A percentile compares a stretch with the other conserved stretches of the same genome.
Evolutionary conservation across 768 basidiomycete genomes (phyloP).

Genomic region (Rhizopogon rudus): DNA sequence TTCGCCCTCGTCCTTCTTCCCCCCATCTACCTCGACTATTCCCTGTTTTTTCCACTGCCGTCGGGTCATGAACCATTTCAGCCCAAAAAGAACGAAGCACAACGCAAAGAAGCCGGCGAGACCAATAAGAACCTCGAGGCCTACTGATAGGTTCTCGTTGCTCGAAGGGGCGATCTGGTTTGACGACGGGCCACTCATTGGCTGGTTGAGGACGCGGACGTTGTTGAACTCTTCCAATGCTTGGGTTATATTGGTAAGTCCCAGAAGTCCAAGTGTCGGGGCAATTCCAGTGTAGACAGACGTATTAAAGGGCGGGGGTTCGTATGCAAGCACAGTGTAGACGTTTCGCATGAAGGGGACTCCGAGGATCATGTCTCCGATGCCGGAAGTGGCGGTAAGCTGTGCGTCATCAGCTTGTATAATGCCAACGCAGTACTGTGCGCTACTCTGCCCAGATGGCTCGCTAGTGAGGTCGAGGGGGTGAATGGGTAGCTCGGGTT

Average conservation of each 20-base stretch:
- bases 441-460: conserved; percentile 36
- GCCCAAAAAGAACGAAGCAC: conserved; percentile 47
- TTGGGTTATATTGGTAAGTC: conserved; percentile 54
- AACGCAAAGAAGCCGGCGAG: conserved; percentile 55
- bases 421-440: conserved; percentile 54
- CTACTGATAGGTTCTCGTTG: conserved; percentile 45
- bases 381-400: conserved; percentile 31
- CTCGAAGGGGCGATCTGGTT: conserved; percentile 6
- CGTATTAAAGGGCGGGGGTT: conserved; percentile 40
- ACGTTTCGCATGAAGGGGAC: conserved; percentile 74
- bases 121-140: conserved; percentile 57
- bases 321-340: conserved; percentile 74
- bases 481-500: conserved; percentile 55
- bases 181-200: conserved; percentile 31
- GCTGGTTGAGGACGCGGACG: conserved; percentile 62
- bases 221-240: conserved; percentile 67
- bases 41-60: conserved; percentile 26
- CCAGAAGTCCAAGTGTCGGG: conserved; percentile 55
- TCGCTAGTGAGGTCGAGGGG: conserved; percentile 67
- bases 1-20: conserved; percentile 10
- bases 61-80: conserved; percentile 47
- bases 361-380: conserved; percentile 73
- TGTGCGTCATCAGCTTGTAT: conserved; percentile 53
- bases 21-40: conserved; percentile 10
- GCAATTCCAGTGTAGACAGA: conserved; percentile 13